A percentile compares a stretch with the other conserved stretches of the same genome.
These are phyloP conservation scores for Ceratocystis lukuohia DNA, from an alignment of 2,329 filamentous ascomycete genomes.

Conservation along the genomic window DNA sequence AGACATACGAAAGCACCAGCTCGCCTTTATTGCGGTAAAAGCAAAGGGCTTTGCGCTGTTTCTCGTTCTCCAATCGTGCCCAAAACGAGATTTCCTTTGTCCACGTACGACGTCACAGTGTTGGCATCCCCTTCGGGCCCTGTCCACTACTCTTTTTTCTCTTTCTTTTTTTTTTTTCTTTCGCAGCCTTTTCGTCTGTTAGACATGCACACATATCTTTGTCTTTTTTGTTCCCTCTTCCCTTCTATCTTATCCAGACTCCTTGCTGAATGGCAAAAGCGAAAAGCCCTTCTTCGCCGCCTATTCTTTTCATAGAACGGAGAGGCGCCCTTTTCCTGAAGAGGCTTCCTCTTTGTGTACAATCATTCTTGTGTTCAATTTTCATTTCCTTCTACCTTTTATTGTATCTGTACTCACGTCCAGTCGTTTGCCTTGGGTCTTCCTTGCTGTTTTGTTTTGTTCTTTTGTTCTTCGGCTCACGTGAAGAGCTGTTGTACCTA, in stretches of 20 bases:
- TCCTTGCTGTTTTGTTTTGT: background rate
- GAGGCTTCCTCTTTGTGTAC: slow-evolving; percentile 6
- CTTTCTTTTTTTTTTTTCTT: background rate
- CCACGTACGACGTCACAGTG: background rate
- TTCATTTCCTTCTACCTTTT: background rate
- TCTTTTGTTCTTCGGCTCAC: background rate
- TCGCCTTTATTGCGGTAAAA: slow-evolving; percentile 27
- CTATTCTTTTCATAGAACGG: background rate
- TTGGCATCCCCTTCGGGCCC: background rate
- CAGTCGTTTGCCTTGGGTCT: background rate
- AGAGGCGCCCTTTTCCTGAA: background rate
- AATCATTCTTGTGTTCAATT: slow-evolving; percentile 7
- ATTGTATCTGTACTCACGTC: slow-evolving; percentile 6
- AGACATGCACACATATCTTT: background rate
- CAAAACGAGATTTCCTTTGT: too few relatives aligned
- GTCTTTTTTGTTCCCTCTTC: background rate
- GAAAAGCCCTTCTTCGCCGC: background rate
- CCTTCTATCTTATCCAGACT: background rate
- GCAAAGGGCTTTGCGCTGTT: background rate
- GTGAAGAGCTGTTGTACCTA: background rate
- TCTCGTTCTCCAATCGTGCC: background rate
- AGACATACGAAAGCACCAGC: background rate
- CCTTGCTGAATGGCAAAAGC: slow-evolving; percentile 1
- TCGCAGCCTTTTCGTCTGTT: slow-evolving; percentile 1
- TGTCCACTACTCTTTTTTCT: background rate